phyloP scores from a whole-genome alignment of 345 rosid species.

The Eucalyptus leucophloia region DNA sequence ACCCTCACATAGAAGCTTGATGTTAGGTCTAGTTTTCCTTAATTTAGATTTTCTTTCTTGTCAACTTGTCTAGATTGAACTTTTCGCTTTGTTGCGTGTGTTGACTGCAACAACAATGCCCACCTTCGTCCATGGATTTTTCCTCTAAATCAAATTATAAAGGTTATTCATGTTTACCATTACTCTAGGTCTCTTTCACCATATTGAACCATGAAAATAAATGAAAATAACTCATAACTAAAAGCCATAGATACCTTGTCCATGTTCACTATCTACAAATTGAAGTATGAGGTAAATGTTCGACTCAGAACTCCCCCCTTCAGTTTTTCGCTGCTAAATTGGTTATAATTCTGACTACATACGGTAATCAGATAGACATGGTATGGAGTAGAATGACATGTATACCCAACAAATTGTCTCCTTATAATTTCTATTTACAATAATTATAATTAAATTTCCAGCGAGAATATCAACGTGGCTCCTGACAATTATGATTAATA shows the following conservation, averaged over 20 bases:
- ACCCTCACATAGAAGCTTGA: background rate
- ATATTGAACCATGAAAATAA: background rate
- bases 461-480: background rate
- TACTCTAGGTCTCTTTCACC: background rate
- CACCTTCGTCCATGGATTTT: background rate
- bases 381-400: background rate
- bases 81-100: background rate
- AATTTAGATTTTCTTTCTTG: fast-evolving
- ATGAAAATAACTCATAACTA: background rate
- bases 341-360: background rate
- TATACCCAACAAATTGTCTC: background rate
- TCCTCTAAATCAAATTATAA: background rate
- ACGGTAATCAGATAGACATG: background rate
- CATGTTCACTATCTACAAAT: background rate
- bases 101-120: too few species aligned
- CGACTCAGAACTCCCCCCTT: background rate
- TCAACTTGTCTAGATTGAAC: background rate
- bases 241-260: background rate
- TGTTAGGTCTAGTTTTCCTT: background rate
- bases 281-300: background rate
- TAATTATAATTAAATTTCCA: background rate
- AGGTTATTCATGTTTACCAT: background rate
- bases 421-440: background rate
- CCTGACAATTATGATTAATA: background rate
- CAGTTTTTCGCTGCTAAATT: background rate